Conservation (phyloP, 257 asterid genomes). For the Solanum commersonii region DNA sequence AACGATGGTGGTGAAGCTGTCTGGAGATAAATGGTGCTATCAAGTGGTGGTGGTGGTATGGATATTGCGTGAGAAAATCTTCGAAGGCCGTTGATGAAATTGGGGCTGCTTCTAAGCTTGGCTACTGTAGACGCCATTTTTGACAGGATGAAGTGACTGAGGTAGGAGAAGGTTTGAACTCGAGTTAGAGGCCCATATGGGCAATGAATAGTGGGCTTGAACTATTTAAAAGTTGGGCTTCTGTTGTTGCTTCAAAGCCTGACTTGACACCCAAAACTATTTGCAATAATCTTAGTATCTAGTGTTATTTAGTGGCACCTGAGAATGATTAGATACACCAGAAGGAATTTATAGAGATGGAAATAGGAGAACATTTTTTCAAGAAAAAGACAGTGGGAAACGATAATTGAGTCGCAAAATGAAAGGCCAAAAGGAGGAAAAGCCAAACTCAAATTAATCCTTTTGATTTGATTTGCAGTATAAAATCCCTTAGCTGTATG, state of each 20-base stretch:
- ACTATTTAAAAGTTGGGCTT: background rate
- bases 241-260: background rate
- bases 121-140: slow-evolving; percentile 18
- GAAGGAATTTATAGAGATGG: too few species aligned
- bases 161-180: background rate
- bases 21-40: slow-evolving; percentile 12
- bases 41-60: slow-evolving; percentile 41
- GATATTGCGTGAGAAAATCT: slow-evolving; percentile 39
- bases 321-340: too few species aligned
- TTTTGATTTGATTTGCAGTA: background rate
- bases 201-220: background rate
- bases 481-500: background rate
- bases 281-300: too few species aligned
- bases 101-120: slow-evolving; percentile 17
- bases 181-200: background rate
- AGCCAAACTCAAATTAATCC: background rate
- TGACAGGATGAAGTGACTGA: background rate
- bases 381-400: background rate
- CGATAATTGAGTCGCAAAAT: background rate
- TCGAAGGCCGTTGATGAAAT: slow-evolving; percentile 22
- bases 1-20: slow-evolving; percentile 25
- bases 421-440: background rate
- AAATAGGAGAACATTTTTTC: background rate
- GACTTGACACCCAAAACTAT: too few species aligned
- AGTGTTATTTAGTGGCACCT: too few species aligned